These are phyloP conservation scores for Boechera divaricarpa DNA, from an alignment of 345 rosid genomes.

Conservation along the genomic window DNA sequence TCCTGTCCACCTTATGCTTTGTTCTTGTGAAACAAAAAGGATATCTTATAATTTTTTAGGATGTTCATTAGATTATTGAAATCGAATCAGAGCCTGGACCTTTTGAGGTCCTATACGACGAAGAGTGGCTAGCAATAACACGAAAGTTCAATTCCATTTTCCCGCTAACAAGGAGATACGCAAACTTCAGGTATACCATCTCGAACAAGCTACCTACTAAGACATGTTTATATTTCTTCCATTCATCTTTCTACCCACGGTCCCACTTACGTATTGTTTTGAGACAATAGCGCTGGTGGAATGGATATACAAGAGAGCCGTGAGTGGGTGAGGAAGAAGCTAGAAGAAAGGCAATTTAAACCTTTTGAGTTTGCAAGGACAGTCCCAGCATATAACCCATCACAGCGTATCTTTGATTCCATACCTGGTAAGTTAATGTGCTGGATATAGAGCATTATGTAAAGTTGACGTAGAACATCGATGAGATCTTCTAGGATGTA, in stretches of 20 bases:
- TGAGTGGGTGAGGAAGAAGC: conserved; percentile 67
- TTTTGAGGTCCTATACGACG: conserved; percentile 74
- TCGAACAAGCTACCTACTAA: conserved; percentile 13
- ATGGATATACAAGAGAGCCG: conserved; percentile 67
- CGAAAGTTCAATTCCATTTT: conserved; percentile 65
- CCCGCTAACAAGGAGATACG: conserved; percentile 59
- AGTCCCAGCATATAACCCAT: conserved; percentile 62
- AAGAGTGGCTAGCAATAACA: conserved; percentile 88
- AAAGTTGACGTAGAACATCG: background rate
- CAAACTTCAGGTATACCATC: conserved; percentile 62
- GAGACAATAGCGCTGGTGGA: conserved; percentile 48
- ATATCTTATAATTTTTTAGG: conserved; percentile 37
- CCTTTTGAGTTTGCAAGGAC: conserved; percentile 78
- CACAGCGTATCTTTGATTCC: conserved; percentile 46
- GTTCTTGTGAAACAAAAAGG: conserved; percentile 15
- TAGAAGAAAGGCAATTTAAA: conserved; percentile 66
- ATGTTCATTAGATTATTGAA: conserved; percentile 65
- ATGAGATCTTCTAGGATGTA: background rate
- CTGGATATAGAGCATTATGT: conserved; percentile 6
- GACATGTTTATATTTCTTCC: conserved; percentile 1
- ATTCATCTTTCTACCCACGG: background rate
- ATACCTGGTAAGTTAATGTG: conserved; percentile 37
- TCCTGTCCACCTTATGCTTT: conserved; percentile 26
- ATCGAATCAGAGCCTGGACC: conserved; percentile 85
- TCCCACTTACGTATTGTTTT: conserved; percentile 8